Evolutionary conservation across 495 filamentous ascomycete species (phyloP).

Genomic region (Delitschia confertaspora): DNA sequence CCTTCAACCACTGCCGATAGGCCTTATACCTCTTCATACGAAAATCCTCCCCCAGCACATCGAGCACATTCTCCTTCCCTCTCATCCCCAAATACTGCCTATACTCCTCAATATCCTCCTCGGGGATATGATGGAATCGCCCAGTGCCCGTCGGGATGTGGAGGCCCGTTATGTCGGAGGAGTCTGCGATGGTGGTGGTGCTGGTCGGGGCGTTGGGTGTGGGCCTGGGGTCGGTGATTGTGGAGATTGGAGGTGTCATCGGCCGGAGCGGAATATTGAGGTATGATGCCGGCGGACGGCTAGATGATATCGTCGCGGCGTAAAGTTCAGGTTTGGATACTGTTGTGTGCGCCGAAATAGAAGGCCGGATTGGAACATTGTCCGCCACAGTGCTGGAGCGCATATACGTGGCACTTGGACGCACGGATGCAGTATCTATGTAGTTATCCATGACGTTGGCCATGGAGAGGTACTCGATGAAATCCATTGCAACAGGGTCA

Average conservation of each 20-base stretch:
- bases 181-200: not conserved
- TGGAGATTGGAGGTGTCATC: not conserved
- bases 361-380: too few species aligned
- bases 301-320: not conserved
- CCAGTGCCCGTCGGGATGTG: not conserved
- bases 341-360: too few species aligned
- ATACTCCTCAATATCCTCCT: slow-evolving; percentile 68
- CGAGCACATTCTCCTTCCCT: slow-evolving; percentile 75
- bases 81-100: slow-evolving; percentile 62
- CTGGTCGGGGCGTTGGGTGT: not conserved
- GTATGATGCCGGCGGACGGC: not conserved
- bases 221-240: not conserved
- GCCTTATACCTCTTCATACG: slow-evolving; percentile 91
- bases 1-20: slow-evolving; percentile 85
- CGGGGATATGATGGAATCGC: slow-evolving; percentile 35
- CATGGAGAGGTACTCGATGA: slow-evolving; percentile 56
- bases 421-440: not conserved
- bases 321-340: too few species aligned
- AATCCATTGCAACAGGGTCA: slow-evolving; percentile 49
- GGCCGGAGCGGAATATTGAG: not conserved
- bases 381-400: too few species aligned
- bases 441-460: not conserved
- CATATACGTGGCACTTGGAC: too few species aligned
- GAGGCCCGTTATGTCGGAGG: too few species aligned
- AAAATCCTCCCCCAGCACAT: slow-evolving; percentile 75